Conservation (phyloP, 352 stramenopile genomes). For the Globisporangium heterothallicum region DNA sequence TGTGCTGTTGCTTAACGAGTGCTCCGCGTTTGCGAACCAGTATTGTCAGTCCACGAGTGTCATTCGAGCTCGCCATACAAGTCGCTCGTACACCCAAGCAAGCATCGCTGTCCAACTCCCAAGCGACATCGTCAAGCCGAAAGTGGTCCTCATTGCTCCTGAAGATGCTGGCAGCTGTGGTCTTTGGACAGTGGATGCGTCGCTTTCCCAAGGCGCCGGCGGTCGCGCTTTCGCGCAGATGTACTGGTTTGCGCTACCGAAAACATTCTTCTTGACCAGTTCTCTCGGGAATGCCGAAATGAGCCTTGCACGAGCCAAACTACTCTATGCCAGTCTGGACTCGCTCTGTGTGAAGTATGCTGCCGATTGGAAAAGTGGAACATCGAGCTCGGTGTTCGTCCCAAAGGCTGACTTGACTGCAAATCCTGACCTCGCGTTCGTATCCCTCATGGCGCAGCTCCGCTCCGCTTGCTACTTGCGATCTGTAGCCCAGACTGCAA, state of each 20-base stretch:
- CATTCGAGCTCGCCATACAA: conserved; percentile 39
- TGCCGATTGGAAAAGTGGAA: conserved; percentile 28
- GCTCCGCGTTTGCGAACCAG: conserved; percentile 35
- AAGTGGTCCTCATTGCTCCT: conserved; percentile 36
- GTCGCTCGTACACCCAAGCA: conserved; percentile 52
- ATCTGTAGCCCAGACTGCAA: conserved; percentile 25
- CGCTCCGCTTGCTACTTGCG: conserved; percentile 45
- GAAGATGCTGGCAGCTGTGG: conserved; percentile 63
- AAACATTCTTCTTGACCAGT: conserved; percentile 9
- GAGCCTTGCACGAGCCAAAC: conserved; percentile 10
- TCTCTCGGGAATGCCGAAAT: neutral
- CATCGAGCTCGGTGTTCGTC: conserved; percentile 20
- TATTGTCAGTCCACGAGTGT: conserved; percentile 41
- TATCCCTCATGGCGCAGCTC: conserved; percentile 43
- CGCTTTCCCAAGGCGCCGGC: conserved; percentile 43
- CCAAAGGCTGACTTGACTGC: conserved; percentile 24
- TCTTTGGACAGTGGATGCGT: conserved; percentile 39
- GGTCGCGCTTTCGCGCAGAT: conserved; percentile 38
- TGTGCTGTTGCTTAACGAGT: conserved; percentile 49
- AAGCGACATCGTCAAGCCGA: conserved; percentile 29
- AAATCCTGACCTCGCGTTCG: conserved; percentile 16
- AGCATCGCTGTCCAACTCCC: conserved; percentile 28
- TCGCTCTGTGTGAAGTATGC: conserved; percentile 50
- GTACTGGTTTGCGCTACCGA: conserved; percentile 40
- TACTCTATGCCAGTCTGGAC: conserved; percentile 24